Base-by-base conservation (phyloP, 257 asterid species). In the Salvia rosmarinus region DNA sequence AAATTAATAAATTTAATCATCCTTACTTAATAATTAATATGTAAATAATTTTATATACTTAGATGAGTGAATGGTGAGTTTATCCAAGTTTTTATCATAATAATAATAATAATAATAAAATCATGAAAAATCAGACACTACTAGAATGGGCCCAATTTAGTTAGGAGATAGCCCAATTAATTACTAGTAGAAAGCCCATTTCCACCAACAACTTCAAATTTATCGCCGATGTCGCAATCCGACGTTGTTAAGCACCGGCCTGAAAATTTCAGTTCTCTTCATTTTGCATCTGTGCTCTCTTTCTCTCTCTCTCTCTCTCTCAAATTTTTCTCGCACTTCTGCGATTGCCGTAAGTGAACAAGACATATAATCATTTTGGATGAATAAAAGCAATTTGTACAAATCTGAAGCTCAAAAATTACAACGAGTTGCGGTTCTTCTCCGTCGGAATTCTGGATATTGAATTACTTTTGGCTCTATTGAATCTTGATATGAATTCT, bases 221-320 rank as follows among this genome's bases (percentile, higher is more conserved):
- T 62, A 57, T 57, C 65, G 40, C 69, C 71, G 51, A 67, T 64
- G 46, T 39, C 5, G 4, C 50, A 23, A 49, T 35, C 16, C 82
- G 78, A 60, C 75, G 75, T 42, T 75, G 78, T 70, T 55, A 4
- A 28, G 14, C 30, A 13, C 46, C 35, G 21, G 63, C 20, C 64
- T 47, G 4, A 56, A 6, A 20, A 40, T 8, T 66, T 57, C 77
- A 63, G 59, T 7, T 35, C 9, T 1, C n/a, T 40, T 46, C 37
- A 12, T 16, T 67, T 43, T 21, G 56, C 37, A 28, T 42, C 44
- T 46, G 8, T 44, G 20, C 20, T 12, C 20, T 65, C 47, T n/a
- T 32, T 37, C 5, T 9, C 21, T 19, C 2, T 13, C 21, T 19
- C n/a, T n/a, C n/a, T n/a, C n/a, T n/a, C 50, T 21, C 47, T 10